Conservation (phyloP, 2,329 filamentous ascomycete species). For the Hypocreales sp. region DNA sequence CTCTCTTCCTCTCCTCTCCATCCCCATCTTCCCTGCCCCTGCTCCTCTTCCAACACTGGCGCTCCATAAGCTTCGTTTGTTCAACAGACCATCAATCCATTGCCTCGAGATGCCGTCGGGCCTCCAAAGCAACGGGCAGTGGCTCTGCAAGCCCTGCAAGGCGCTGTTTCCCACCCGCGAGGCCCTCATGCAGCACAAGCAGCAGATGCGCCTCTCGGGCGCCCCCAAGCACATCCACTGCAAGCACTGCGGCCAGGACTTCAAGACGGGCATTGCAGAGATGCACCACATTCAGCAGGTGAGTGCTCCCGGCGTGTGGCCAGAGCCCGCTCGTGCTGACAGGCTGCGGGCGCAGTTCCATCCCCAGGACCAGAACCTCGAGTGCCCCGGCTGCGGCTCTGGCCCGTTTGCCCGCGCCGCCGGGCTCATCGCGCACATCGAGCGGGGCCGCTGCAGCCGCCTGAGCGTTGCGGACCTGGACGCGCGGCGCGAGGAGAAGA, state of each 20-base stretch:
- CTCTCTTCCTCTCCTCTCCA: not conserved
- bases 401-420: slow-evolving; percentile 20
- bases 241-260: slow-evolving; percentile 20
- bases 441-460: slow-evolving; percentile 20
- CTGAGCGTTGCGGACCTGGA: slow-evolving; percentile 19
- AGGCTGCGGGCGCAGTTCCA: not conserved
- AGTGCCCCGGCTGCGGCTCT: slow-evolving; percentile 29
- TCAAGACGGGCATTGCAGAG: slow-evolving; percentile 16
- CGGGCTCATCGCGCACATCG: slow-evolving; percentile 28
- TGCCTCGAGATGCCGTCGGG: slow-evolving; percentile 6
- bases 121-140: slow-evolving; percentile 4
- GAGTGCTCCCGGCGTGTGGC: slow-evolving; percentile 4
- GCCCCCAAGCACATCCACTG: slow-evolving; percentile 18
- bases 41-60: too few relatives aligned
- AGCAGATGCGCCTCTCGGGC: slow-evolving; percentile 9
- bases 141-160: slow-evolving; percentile 15
- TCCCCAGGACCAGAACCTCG: slow-evolving; percentile 21
- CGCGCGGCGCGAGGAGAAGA: slow-evolving; percentile 18
- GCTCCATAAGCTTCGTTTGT: too few relatives aligned
- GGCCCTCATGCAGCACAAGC: slow-evolving; percentile 14
- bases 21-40: not conserved
- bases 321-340: not conserved
- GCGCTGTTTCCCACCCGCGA: slow-evolving; percentile 10
- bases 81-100: too few relatives aligned
- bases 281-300: slow-evolving; percentile 20